phyloP scores from a whole-genome alignment of 257 asterid genomes.

The Parsonsia alboflavescens region DNA sequence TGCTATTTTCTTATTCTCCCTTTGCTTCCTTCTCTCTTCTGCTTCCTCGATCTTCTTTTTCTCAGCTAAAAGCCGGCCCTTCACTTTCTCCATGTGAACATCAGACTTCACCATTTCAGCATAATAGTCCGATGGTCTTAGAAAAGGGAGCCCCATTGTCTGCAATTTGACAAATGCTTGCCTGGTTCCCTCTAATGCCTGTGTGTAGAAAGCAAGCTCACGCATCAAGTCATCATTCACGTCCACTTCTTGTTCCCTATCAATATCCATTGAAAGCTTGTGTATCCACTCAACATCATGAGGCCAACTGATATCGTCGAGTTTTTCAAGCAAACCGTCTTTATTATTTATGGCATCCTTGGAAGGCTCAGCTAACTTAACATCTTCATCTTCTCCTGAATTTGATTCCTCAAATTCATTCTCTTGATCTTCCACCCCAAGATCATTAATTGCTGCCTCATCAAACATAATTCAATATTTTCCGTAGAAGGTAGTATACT shows the following conservation, averaged over 20 bases:
- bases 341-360: constrained; percentile 59
- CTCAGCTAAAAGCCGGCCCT: constrained; percentile 76
- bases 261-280: constrained; percentile 55
- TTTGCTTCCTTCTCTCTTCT: constrained; percentile 78
- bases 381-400: constrained; percentile 49
- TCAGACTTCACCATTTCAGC: constrained; percentile 96
- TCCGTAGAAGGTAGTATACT: not conserved
- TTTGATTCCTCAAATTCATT: constrained; percentile 43
- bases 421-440: constrained; percentile 18
- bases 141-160: constrained; percentile 50
- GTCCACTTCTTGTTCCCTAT: constrained; percentile 60
- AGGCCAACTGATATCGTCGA: constrained; percentile 74
- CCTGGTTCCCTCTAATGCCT: constrained; percentile 78
- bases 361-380: constrained; percentile 65
- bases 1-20: constrained; percentile 84
- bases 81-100: constrained; percentile 83
- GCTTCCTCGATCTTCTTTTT: constrained; percentile 73
- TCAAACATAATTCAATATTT: constrained; percentile 6
- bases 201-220: constrained; percentile 80
- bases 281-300: constrained; percentile 65
- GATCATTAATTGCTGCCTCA: not conserved
- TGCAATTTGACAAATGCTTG: constrained; percentile 58
- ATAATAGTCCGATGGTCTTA: constrained; percentile 81
- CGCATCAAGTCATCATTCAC: constrained; percentile 77
- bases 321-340: constrained; percentile 71